Evolutionary conservation across 1,284 basidiomycete genomes (phyloP).

Genomic region (Irpex sp.): DNA sequence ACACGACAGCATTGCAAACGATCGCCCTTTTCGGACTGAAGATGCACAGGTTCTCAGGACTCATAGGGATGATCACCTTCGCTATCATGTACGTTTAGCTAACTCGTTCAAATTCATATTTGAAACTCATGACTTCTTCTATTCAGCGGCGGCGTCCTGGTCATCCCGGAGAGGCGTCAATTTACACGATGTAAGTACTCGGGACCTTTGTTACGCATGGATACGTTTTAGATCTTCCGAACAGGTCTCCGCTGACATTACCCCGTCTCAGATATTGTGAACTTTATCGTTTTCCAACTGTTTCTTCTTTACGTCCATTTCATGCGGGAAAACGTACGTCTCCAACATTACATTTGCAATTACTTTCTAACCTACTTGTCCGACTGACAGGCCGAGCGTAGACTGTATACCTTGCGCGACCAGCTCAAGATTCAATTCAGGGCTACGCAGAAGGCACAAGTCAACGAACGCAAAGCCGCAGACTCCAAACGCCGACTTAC

Average conservation of each 20-base stretch:
- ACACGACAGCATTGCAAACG: slow-evolving; percentile 63
- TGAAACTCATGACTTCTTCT: background rate
- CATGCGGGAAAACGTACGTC: slow-evolving; percentile 45
- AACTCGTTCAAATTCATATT: background rate
- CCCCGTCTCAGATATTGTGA: slow-evolving; percentile 49
- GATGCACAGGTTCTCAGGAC: slow-evolving; percentile 62
- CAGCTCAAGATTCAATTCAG: slow-evolving; percentile 77
- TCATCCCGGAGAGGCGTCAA: slow-evolving; percentile 48
- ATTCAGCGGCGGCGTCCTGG: slow-evolving; percentile 45
- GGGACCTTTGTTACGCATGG: background rate
- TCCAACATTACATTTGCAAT: background rate
- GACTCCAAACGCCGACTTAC: slow-evolving; percentile 82
- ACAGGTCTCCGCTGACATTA: background rate
- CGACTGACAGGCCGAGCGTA: slow-evolving; percentile 44
- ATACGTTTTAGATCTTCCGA: background rate
- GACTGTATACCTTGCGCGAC: slow-evolving; percentile 59
- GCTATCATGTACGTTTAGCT: slow-evolving; percentile 49
- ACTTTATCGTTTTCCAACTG: slow-evolving; percentile 62
- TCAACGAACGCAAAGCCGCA: slow-evolving; percentile 77
- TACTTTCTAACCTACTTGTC: background rate
- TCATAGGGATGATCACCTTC: slow-evolving; percentile 55
- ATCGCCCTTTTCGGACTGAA: slow-evolving; percentile 78
- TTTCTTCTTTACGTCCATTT: slow-evolving; percentile 57
- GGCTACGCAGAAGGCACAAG: slow-evolving; percentile 81
- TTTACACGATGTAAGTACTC: slow-evolving; percentile 55